Evolutionary conservation across 2,329 filamentous ascomycete genomes (phyloP).

Genomic region (Monosporascus cannonballus): DNA sequence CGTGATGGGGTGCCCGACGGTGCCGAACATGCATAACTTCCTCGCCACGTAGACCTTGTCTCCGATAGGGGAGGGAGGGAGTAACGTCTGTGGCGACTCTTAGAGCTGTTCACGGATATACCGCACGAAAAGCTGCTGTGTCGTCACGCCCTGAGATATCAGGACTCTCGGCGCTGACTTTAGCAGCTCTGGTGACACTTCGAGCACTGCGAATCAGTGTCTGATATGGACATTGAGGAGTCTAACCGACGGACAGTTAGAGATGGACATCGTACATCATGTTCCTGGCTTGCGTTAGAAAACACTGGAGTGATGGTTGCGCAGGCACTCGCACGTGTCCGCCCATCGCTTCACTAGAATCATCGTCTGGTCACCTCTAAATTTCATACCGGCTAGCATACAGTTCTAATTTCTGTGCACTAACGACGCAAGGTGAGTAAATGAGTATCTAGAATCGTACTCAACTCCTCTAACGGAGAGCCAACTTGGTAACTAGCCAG

Average conservation of each 20-base stretch:
- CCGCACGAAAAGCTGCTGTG: conserved; percentile 27
- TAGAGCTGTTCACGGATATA: conserved; percentile 25
- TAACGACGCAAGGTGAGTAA: no score
- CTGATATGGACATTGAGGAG: neutral
- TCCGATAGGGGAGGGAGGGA: conserved; percentile 12
- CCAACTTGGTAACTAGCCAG: no score
- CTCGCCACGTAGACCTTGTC: conserved; percentile 25
- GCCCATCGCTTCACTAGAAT: conserved; percentile 10
- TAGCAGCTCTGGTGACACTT: conserved; percentile 26
- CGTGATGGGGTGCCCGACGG: conserved; percentile 17
- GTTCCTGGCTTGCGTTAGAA: conserved; percentile 19
- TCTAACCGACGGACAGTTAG: conserved; percentile 22
- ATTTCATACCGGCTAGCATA: no score
- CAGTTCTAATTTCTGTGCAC: no score
- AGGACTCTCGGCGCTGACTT: conserved; percentile 28
- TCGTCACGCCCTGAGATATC: conserved; percentile 23
- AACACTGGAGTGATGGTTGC: neutral
- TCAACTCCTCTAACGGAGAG: no score
- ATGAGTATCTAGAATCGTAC: no score
- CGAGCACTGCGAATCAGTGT: conserved; percentile 1
- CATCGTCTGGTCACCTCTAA: neutral
- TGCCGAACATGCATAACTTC: conserved; percentile 29
- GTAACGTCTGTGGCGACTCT: conserved; percentile 16
- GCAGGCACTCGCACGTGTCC: conserved; percentile 19
- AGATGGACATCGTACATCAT: conserved; percentile 37